Conservation (phyloP, 2,329 filamentous ascomycete genomes). For the Aspergillus alliaceus region DNA sequence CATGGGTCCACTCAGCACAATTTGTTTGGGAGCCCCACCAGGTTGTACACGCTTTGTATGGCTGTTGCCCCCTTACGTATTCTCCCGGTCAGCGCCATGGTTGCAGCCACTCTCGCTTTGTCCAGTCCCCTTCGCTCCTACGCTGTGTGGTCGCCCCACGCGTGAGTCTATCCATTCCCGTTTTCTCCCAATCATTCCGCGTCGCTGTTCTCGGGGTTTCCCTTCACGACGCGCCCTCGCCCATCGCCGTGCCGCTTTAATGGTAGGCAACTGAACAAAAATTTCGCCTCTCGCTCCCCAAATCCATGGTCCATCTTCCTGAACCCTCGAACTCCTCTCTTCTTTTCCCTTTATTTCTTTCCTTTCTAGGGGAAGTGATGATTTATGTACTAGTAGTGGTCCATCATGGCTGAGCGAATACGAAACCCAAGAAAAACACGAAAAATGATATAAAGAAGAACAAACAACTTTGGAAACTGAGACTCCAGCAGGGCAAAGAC, state of each 20-base stretch:
- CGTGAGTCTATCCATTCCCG: slow-evolving; percentile 12
- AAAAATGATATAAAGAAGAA: not conserved
- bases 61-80: slow-evolving; percentile 18
- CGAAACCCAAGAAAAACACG: not conserved
- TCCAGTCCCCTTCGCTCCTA: slow-evolving; percentile 32
- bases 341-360: slow-evolving; percentile 1
- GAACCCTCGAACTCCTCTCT: no score
- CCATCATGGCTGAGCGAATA: not conserved
- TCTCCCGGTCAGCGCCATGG: slow-evolving; percentile 27
- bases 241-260: slow-evolving; percentile 36
- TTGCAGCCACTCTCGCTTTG: slow-evolving; percentile 25
- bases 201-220: slow-evolving; percentile 24
- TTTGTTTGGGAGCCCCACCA: slow-evolving; percentile 20
- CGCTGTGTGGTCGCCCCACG: slow-evolving; percentile 25
- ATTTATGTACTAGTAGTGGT: not conserved
- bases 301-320: not conserved
- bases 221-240: slow-evolving; percentile 26
- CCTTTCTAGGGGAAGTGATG: not conserved
- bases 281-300: slow-evolving; percentile 19
- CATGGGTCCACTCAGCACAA: slow-evolving; percentile 8
- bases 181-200: slow-evolving; percentile 28
- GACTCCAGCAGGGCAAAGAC: not conserved
- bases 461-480: not conserved
- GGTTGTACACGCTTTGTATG: slow-evolving; percentile 15
- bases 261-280: slow-evolving; percentile 36